Base-by-base conservation (phyloP, 352 stramenopile genomes). In the Phytophthora boehmeriae region DNA sequence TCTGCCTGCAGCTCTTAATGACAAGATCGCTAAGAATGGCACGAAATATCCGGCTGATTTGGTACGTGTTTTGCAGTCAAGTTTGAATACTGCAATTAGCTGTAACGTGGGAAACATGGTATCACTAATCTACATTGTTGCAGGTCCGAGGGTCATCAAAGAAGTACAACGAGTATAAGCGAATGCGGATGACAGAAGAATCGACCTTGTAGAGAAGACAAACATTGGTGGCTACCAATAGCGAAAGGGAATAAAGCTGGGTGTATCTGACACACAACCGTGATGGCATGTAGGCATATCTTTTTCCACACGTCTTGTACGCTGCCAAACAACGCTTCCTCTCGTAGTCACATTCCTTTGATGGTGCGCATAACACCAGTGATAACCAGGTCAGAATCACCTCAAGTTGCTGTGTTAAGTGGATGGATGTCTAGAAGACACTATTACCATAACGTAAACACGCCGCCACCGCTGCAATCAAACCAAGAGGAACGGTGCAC, bases 1-100 rank as follows among this genome's bases (percentile, higher is more conserved):
- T 76, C 71, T 98, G 8, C 70, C 87, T 20, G 66, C 77, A 14
- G 90, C 88, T 41, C 86, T 98, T 34, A 80, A 94, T 23, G 88
- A 96, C 60, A 99, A 99, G 76, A 93, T 99, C 59, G 72, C 80
- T 50, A 94, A 95, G 71, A 97, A 97, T 39, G 84, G 78, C 2
- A 82, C 66, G 32, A 95, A 96, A 76, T 97, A 92, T 59, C 88
- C 89, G 9, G 84, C 72, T 23, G 61, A 75, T 5, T 49, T 79
- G 67, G 71, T 79, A 43, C 42, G 62, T 63, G 20, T 9, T 32
- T 30, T 6, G 25, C 3, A 30, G 3, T 30, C 25, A 30, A 30
- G 25, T 36, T 43, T 42, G 41, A 9, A 53, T 13, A 8, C 4
- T 36, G 32, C 30, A 28, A 30, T n/a, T 44, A 30, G 19, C 6